A percentile compares a stretch with the other conserved stretches of the same genome.
These are phyloP conservation scores for Candida khao-thaluensis DNA, from an alignment of 805 yeast species.

Conservation along the genomic window DNA sequence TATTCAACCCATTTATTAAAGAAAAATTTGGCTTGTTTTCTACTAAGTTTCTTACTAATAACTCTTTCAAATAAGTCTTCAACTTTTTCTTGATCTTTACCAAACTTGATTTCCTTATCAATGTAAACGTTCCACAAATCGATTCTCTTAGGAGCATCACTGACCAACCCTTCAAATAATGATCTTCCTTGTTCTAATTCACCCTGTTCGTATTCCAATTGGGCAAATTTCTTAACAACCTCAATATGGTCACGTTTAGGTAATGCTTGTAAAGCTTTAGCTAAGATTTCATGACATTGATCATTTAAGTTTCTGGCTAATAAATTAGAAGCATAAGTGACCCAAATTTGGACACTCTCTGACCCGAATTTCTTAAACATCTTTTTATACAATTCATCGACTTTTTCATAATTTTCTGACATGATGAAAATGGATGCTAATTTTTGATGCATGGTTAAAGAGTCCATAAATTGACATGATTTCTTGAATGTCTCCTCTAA, in stretches of 20 bases:
- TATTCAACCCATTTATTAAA: conserved; percentile 87
- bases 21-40: conserved; percentile 92
- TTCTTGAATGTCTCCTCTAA: conserved; percentile 78
- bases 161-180: conserved; percentile 84
- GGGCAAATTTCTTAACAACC: conserved; percentile 84
- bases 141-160: conserved; percentile 87
- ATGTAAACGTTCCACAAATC: conserved; percentile 95
- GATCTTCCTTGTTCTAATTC: conserved; percentile 95
- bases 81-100: conserved; percentile 60
- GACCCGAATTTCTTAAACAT: conserved; percentile 75
- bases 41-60: conserved; percentile 59
- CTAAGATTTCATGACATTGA: conserved; percentile 69
- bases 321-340: conserved; percentile 72
- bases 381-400: conserved; percentile 62
- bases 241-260: conserved; percentile 76
- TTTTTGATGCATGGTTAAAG: conserved; percentile 76
- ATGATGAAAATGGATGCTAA: conserved; percentile 70
- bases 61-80: conserved; percentile 85
- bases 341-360: conserved; percentile 72
- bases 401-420: conserved; percentile 70
- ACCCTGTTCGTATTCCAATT: conserved; percentile 81
- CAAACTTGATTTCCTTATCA: conserved; percentile 82
- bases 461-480: conserved; percentile 89
- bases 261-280: conserved; percentile 67
- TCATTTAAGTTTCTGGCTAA: conserved; percentile 57